phyloP scores from a whole-genome alignment of 2,329 filamentous ascomycete species.

The Acephala macrosclerotiorum region DNA sequence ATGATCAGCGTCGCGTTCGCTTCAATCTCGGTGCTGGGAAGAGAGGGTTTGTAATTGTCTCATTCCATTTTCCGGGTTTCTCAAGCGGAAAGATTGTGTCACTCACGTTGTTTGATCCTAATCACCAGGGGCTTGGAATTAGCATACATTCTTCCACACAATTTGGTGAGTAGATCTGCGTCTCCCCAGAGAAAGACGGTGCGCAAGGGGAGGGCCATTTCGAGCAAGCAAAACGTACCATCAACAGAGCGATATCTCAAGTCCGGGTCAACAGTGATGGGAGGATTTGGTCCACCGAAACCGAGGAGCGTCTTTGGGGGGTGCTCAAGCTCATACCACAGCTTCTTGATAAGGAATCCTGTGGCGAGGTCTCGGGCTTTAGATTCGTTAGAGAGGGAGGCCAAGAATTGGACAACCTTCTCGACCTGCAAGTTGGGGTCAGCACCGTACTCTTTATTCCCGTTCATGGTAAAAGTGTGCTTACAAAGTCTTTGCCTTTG shows the following conservation, averaged over 20 bases:
- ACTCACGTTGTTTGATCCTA: conserved; percentile 5
- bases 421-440: not conserved
- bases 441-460: not conserved
- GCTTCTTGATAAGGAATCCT: not conserved
- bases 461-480: not conserved
- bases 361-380: not conserved
- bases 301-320: not conserved
- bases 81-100: not conserved
- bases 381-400: not conserved
- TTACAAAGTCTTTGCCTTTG: conserved; percentile 1
- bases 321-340: not conserved
- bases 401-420: not conserved
- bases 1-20: too few species aligned
- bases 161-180: too few species aligned
- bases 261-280: not conserved
- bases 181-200: too few species aligned
- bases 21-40: too few species aligned
- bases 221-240: not conserved
- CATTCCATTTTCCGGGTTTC: too few species aligned
- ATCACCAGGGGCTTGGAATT: too few species aligned
- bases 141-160: too few species aligned
- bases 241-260: conserved; percentile 1
- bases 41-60: too few species aligned
- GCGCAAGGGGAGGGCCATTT: too few species aligned
- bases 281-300: not conserved